Evolutionary conservation across 202 grass and related monocot genomes (phyloP), one percentile per base, ranked within the genome.

Genomic region (Saccharum hybrid): DNA sequence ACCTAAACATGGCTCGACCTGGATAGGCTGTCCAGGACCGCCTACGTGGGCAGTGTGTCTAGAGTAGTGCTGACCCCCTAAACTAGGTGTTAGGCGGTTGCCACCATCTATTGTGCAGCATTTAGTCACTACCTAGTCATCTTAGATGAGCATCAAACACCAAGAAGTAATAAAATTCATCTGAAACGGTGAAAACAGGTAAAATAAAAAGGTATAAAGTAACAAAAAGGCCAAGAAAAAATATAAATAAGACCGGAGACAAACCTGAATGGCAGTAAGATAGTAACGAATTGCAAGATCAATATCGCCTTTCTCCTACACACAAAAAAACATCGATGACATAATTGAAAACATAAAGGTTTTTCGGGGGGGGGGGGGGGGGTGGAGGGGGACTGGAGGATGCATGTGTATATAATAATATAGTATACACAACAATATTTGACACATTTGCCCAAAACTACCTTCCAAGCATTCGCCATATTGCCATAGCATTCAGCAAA

Each of bases 391-490:
- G 26, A 0, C 26, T 0, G 63, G 43, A 59, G 23, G 2, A 45
- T 70, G 23, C 13, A 49, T 72, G 14, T 33, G 34, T 23, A 10
- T 26, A 63, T 23, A 10, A 28, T 28, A 18, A 63, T 18, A 71
- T 57, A 48, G 19, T 31, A 63, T 2, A 6, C 21, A 57, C 40
- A 71, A 28, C 13, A 18, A 19, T 59, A 5, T 66, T 54, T 33
- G 2, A 2, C 11, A 38, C 57, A n/a, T 31, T 82, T 7, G 36
- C 34, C 40, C 19, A 10, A 46, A 48, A 87, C n/a, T 85, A 97
- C 91, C 91, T 94, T 97, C 94, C 94, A 97, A 67, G 94, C 94
- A 97, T 97, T 97, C 49, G 87, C 94, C 94, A 97, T 97, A 83
- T 97, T 97, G 63, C 94, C 94, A 7, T 97, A 97, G 69, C 94